A percentile compares a stretch with the other conserved stretches of the same genome.
These are phyloP conservation scores for Yarrowia divulgata DNA, from an alignment of 805 yeast genomes.

Conservation along the genomic window DNA sequence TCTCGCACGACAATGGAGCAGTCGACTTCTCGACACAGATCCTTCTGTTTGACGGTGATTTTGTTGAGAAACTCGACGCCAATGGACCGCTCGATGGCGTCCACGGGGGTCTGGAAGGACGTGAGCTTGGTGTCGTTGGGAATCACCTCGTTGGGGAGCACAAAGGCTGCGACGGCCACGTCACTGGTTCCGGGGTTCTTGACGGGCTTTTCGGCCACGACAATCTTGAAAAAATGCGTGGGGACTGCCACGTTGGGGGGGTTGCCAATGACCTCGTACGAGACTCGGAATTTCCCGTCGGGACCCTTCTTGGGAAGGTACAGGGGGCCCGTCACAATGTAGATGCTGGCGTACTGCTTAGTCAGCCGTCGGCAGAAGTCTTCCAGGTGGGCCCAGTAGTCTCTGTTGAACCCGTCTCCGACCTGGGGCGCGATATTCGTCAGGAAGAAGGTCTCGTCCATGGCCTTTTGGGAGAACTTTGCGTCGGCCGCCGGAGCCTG, in stretches of 20 bases:
- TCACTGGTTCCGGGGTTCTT: constrained; percentile 47
- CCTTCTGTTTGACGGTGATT: constrained; percentile 65
- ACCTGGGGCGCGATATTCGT: constrained; percentile 97
- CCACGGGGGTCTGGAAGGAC: constrained; percentile 84
- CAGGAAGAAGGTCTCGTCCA: constrained; percentile 91
- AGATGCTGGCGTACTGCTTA: constrained; percentile 70
- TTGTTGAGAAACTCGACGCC: constrained; percentile 83
- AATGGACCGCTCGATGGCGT: constrained; percentile 84
- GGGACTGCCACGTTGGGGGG: constrained; percentile 98
- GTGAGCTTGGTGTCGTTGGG: constrained; percentile 73
- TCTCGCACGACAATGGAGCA: constrained; percentile 86
- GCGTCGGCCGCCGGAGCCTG: constrained; percentile 99
- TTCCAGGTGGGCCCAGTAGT: constrained; percentile 97
- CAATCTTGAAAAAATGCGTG: constrained; percentile 91
- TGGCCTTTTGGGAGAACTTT: constrained; percentile 84
- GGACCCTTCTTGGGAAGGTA: constrained; percentile 80
- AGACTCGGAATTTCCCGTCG: constrained; percentile 85
- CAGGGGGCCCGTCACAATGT: constrained; percentile 93
- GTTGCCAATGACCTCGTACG: constrained; percentile 92
- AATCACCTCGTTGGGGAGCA: constrained; percentile 85
- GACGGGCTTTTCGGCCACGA: constrained; percentile 77
- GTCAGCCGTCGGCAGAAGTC: constrained; percentile 84
- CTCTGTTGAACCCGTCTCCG: constrained; percentile 96
- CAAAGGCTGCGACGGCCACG: constrained; percentile 88
- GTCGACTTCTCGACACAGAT: constrained; percentile 78